Base-by-base conservation (phyloP, 2,329 filamentous ascomycete species). In the Claviceps spartinae region DNA sequence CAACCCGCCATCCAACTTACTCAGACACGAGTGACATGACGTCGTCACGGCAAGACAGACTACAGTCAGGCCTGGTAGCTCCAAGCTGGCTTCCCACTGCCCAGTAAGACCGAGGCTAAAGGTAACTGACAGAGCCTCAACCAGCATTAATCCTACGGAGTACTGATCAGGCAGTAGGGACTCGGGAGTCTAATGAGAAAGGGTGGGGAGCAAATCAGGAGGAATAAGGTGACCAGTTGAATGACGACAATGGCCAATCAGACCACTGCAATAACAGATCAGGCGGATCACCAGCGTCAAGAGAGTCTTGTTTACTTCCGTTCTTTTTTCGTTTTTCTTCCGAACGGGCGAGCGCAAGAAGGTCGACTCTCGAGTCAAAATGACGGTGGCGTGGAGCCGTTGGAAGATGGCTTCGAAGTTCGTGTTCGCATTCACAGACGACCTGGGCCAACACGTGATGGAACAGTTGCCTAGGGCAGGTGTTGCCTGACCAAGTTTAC, bases 1-100 rank as follows among this genome's bases (percentile, higher is more conserved):
- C 24, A 36, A 24, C 8, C 30, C 41, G 46, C 46, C 46, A 44
- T 14, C 36, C 16, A 40, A 71, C 72, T 62, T 60, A 76, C 72
- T 75, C 72, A 57, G 68, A 67, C 55, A 75, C 69, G 52, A 75
- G 63, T 56, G 73, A 73, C 73, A 75, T 74, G 54, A 53, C 56
- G 38, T 26, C 26, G 47, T 44, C n/a, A 49, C 42, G 45, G 49
- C 14, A 26, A 26, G 42, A 13, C 18, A 18, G 18, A 18, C 18
- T 18, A 18, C 20, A 45, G 50, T 4, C 36, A 5, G 30, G 13
- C 16, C 48, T 47, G 46, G 46, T 52, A 38, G 53, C 30, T 34
- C 30, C 11, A 34, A 34, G 30, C 53, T 48, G 51, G 52, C 34
- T 47, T 44, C 22, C 22, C 3, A 24, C 2, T 24, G 2, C 41